A percentile compares a stretch with the other conserved stretches of the same genome.
phyloP scores from a whole-genome alignment of 306 rosid genomes.

The Pterocarpus macrocarpus region DNA sequence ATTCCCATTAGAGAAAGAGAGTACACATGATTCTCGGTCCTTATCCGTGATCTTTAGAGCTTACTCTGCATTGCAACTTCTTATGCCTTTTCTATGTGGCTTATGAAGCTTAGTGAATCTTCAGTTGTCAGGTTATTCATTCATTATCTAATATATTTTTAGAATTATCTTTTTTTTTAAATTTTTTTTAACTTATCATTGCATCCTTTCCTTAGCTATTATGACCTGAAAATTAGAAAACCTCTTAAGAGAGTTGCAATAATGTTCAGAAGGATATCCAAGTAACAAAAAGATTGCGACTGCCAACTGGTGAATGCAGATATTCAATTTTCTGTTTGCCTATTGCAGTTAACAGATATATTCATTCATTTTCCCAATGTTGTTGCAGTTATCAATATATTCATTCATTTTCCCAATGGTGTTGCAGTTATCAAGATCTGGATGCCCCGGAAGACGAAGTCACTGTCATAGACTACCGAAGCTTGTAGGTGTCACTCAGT shows the following conservation, averaged over 20 bases:
- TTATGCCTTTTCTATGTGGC: slow-evolving; percentile 18
- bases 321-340: background rate
- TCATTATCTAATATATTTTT: background rate
- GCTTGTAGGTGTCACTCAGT: slow-evolving; percentile 60
- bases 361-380: slow-evolving; percentile 10
- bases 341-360: background rate
- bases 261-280: slow-evolving; percentile 1
- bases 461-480: slow-evolving; percentile 96
- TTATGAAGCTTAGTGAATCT: background rate
- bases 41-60: too few species aligned
- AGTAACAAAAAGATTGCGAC: slow-evolving; percentile 18
- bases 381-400: too few species aligned
- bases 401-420: slow-evolving; percentile 29
- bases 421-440: slow-evolving; percentile 92
- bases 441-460: slow-evolving; percentile 98
- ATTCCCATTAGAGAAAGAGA: too few species aligned
- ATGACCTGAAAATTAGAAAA: background rate
- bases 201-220: background rate
- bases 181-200: background rate
- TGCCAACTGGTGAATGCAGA: slow-evolving; percentile 13
- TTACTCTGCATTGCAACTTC: background rate
- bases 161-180: background rate
- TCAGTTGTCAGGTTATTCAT: background rate
- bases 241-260: background rate
- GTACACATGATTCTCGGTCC: too few species aligned